Percentiles rank a stretch among this genome's conserved stretches.
These are phyloP conservation scores for Clonostachys chloroleuca DNA, from an alignment of 2,329 filamentous ascomycete genomes.

Conservation along the genomic window DNA sequence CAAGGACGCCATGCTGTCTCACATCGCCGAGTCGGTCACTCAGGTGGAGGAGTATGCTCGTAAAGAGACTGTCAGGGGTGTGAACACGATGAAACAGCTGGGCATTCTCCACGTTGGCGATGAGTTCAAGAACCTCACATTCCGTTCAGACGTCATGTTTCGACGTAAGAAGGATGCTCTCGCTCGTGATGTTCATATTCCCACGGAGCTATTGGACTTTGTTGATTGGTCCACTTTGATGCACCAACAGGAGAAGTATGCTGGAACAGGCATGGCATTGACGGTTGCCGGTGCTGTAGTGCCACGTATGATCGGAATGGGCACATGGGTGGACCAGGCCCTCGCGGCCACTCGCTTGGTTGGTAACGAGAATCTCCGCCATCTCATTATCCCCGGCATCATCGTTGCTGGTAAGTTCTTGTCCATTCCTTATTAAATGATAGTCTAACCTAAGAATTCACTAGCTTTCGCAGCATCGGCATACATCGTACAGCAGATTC, in stretches of 20 bases:
- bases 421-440: background rate
- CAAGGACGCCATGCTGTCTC: constrained; percentile 85
- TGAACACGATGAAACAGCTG: constrained; percentile 82
- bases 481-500: constrained; percentile 84
- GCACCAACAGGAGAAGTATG: constrained; percentile 90
- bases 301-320: constrained; percentile 73
- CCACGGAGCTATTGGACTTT: constrained; percentile 89
- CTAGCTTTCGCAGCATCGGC: constrained; percentile 69
- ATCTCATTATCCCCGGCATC: constrained; percentile 75
- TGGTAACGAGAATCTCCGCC: constrained; percentile 75
- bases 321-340: constrained; percentile 85
- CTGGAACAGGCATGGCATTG: constrained; percentile 89
- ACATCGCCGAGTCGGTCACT: constrained; percentile 75
- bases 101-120: constrained; percentile 85
- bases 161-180: constrained; percentile 74
- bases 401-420: constrained; percentile 67
- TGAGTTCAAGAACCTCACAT: constrained; percentile 79
- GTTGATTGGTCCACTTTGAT: constrained; percentile 80
- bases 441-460: background rate
- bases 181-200: constrained; percentile 79
- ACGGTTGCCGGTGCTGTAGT: constrained; percentile 86
- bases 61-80: constrained; percentile 69
- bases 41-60: constrained; percentile 85
- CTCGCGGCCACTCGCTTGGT: constrained; percentile 77
- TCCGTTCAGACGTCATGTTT: constrained; percentile 94